Conservation (phyloP, 2,329 filamentous ascomycete species). For the Hortaea werneckii region DNA sequence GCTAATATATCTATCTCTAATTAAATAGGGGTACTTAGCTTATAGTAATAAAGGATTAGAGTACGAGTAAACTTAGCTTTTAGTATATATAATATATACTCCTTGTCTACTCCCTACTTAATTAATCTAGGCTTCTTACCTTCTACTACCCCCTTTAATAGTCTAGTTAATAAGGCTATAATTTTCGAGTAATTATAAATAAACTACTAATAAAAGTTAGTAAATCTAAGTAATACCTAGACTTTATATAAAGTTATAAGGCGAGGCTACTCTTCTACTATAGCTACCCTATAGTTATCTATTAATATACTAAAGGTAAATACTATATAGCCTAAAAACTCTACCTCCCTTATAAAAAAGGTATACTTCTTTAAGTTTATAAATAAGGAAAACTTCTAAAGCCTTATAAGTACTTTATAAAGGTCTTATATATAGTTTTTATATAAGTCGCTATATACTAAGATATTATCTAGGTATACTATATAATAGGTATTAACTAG, state of each 20-base stretch:
- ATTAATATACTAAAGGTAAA: slow-evolving; percentile 16
- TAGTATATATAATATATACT: slow-evolving; percentile 1
- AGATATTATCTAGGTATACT: slow-evolving; percentile 18
- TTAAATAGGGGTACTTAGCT: not conserved
- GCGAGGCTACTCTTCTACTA: slow-evolving; percentile 12
- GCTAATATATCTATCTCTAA: slow-evolving; percentile 2
- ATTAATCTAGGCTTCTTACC: slow-evolving; percentile 1
- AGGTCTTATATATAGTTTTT: slow-evolving; percentile 18
- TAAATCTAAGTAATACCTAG: slow-evolving; percentile 11
- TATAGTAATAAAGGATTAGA: slow-evolving; percentile 4
- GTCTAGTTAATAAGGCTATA: slow-evolving; percentile 2
- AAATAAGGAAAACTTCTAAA: slow-evolving; percentile 10
- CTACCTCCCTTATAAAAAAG: slow-evolving; percentile 19
- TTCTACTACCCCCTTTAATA: slow-evolving; percentile 1
- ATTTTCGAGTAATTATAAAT: slow-evolving; percentile 8
- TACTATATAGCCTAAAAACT: slow-evolving; percentile 25
- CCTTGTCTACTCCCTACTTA: slow-evolving; percentile 2
- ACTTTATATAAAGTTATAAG: not conserved
- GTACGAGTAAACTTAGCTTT: slow-evolving; percentile 2
- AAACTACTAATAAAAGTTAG: slow-evolving; percentile 9
- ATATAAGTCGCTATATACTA: slow-evolving; percentile 18
- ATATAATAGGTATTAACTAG: slow-evolving; percentile 15
- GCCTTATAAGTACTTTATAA: slow-evolving; percentile 16
- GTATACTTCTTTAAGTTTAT: slow-evolving; percentile 17
- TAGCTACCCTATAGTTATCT: slow-evolving; percentile 16